phyloP scores from a whole-genome alignment of 1,139 yeast genomes.

The Sugiyamaella novakii region DNA sequence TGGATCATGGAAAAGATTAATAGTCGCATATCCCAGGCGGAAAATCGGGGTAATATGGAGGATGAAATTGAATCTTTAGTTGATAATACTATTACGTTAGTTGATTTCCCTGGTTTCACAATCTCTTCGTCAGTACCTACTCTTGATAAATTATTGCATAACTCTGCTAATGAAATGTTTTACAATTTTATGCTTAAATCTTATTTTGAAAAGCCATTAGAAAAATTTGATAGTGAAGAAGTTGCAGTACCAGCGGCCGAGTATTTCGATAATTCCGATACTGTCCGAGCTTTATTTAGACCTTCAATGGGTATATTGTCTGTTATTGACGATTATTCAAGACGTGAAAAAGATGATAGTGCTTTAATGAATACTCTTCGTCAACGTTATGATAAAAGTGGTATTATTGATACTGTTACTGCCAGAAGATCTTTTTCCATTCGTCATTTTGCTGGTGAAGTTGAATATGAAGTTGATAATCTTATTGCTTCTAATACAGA shows the following conservation, averaged over 20 bases:
- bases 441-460: constrained; percentile 48
- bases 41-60: constrained; percentile 19
- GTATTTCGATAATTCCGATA: constrained; percentile 47
- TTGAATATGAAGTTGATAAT: constrained; percentile 42
- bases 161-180: constrained; percentile 47
- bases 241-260: constrained; percentile 43
- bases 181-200: constrained; percentile 44
- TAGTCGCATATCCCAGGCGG: constrained; percentile 40
- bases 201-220: constrained; percentile 44
- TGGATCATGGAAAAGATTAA: constrained; percentile 47
- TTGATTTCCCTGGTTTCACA: constrained; percentile 49
- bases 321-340: constrained; percentile 45
- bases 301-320: constrained; percentile 44
- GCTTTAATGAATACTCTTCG: constrained; percentile 41
- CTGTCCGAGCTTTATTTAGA: constrained; percentile 42
- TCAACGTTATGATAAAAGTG: constrained; percentile 41
- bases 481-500: constrained; percentile 43
- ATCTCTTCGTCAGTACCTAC: constrained; percentile 42
- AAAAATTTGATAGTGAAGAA: constrained; percentile 45
- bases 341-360: constrained; percentile 42
- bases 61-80: constrained; percentile 34
- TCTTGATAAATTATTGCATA: constrained; percentile 45
- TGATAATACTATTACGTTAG: constrained; percentile 43
- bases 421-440: constrained; percentile 41
- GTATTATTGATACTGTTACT: constrained; percentile 37